Evolutionary conservation across 2,329 filamentous ascomycete genomes (phyloP).

Genomic region (Seiridium unicorne): DNA sequence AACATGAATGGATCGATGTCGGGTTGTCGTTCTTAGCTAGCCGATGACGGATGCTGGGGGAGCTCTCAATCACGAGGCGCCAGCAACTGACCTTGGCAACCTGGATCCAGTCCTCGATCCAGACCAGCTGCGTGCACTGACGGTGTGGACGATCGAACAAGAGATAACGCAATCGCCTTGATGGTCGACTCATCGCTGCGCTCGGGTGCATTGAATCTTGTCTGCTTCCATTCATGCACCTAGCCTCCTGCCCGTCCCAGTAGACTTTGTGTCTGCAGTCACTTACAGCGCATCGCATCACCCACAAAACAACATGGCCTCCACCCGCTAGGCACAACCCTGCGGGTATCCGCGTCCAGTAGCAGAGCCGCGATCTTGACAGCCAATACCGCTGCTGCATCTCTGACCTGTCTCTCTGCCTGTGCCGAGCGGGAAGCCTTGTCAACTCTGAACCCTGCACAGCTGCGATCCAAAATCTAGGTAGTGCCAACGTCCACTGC

Average conservation of each 20-base stretch:
- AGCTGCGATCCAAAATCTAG: neutral
- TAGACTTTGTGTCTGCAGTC: neutral
- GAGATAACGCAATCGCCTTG: neutral
- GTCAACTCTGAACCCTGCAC: neutral
- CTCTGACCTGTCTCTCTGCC: slow-evolving; percentile 3
- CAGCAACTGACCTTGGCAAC: slow-evolving; percentile 1
- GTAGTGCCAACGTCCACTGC: neutral
- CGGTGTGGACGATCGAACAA: neutral
- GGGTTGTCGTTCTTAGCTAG: neutral
- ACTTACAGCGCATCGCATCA: slow-evolving; percentile 1
- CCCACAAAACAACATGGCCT: slow-evolving; percentile 9
- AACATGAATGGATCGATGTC: neutral
- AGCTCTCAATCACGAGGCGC: slow-evolving; percentile 1
- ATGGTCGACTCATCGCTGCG: neutral
- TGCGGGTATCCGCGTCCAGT: slow-evolving; percentile 10
- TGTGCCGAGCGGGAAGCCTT: slow-evolving; percentile 4
- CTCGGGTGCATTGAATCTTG: neutral
- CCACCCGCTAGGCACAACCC: slow-evolving; percentile 8
- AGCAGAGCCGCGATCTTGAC: slow-evolving; percentile 12
- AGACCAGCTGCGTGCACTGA: neutral
- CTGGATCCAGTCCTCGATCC: neutral
- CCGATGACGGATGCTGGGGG: neutral
- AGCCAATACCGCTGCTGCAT: neutral
- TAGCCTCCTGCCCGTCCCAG: neutral
- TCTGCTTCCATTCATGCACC: neutral